These are phyloP conservation scores for Suillus weaverae DNA, from an alignment of 768 basidiomycete genomes.

Conservation along the genomic window DNA sequence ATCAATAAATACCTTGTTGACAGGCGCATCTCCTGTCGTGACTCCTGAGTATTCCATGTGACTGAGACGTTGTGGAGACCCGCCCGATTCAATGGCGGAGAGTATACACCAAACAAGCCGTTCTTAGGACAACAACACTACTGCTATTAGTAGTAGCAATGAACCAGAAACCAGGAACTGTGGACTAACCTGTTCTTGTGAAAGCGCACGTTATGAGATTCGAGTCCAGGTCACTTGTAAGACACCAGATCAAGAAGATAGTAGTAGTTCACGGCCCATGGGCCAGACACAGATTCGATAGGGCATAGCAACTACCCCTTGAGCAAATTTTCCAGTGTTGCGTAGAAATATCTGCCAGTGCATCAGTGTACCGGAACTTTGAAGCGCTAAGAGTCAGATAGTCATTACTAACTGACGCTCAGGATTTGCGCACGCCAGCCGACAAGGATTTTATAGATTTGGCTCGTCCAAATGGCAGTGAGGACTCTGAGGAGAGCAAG, in stretches of 20 bases:
- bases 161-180: background rate
- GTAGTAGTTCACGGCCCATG: background rate
- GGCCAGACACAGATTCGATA: background rate
- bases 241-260: background rate
- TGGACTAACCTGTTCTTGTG: background rate
- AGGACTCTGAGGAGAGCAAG: background rate
- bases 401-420: background rate
- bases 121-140: background rate
- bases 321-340: background rate
- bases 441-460: background rate
- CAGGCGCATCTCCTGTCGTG: background rate
- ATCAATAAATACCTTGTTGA: background rate
- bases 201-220: background rate
- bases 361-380: no score
- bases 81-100: background rate
- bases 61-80: background rate
- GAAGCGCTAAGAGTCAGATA: background rate
- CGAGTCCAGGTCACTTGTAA: background rate
- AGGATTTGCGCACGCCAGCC: background rate
- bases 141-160: background rate
- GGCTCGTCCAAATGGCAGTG: background rate
- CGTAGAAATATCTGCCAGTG: no score
- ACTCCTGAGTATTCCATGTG: background rate
- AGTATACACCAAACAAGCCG: background rate
- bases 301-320: background rate